Base-by-base conservation (phyloP, 2,329 filamentous ascomycete genomes). In the Xylaria digitata region DNA sequence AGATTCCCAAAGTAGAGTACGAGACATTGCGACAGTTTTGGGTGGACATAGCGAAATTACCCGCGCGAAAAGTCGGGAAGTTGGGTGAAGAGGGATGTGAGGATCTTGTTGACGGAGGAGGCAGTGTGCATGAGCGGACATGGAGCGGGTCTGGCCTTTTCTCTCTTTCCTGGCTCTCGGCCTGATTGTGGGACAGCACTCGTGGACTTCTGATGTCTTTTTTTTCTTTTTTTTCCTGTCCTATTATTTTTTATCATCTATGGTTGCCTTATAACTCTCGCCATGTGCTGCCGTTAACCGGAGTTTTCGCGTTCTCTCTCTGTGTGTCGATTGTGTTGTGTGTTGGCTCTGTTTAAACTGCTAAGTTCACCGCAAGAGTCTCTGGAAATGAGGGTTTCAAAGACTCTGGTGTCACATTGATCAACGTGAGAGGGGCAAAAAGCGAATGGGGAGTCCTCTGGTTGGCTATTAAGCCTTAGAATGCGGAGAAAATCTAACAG, bases 331-430 rank as follows among this genome's bases (percentile, higher is more conserved):
- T 61, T 57, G 53, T 55, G 43, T 50, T 32, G 21, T 8, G 42
- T 42, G 61, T 26, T 23, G 59, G 42, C 49, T 46, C 60, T 52
- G 19, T 59, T 49, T 56, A 34, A 56, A 67, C 50, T 74, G 72
- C 49, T 71, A 75, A 70, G 67, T 72, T 73, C 73, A 75, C 73
- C 72, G 73, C 72, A 75, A 74, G 70, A 72, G 70, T 64, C 50
- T 43, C 48, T 70, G 70, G 71, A 66, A 56, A 60, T 26, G 58
- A 61, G 52, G 37, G 66, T 69, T 58, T 67, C 65, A 63, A 66
- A 67, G 67, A 62, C 42, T 60, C 60, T 61, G 30, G 58, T 50
- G 72, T 71, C 66, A 65, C 68, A 67, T 69, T 56, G 48, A 67
- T 62, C 67, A 60, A 65, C 57, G 60, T 40, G 65, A 70, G 65